phyloP scores from a whole-genome alignment of 306 rosid species.

The Oemleria cerasiformis region DNA sequence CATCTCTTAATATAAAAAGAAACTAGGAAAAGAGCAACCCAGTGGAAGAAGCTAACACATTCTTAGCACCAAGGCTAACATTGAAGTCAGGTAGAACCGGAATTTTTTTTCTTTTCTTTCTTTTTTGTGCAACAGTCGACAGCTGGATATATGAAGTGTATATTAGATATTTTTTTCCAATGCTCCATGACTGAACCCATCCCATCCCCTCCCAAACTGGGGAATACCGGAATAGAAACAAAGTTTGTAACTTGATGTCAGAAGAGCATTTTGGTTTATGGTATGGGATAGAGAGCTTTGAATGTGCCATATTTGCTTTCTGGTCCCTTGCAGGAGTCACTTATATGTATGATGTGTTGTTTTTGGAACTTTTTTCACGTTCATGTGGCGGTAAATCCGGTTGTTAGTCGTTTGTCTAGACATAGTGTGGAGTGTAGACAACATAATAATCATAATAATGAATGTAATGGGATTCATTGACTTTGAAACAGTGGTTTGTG shows the following conservation, averaged over 20 bases:
- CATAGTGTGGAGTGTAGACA: too few relatives aligned
- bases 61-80: background rate
- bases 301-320: background rate
- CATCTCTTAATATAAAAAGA: background rate
- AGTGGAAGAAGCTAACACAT: background rate
- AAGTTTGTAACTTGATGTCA: background rate
- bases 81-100: background rate
- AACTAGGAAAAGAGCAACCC: background rate
- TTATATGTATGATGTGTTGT: too few relatives aligned
- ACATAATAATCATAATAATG: too few relatives aligned
- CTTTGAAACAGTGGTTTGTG: too few relatives aligned
- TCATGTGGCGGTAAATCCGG: too few relatives aligned
- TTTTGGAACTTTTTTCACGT: too few relatives aligned
- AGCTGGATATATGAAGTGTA: constrained; percentile 3
- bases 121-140: constrained; percentile 7
- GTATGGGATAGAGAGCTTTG: background rate
- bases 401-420: too few relatives aligned
- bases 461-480: too few relatives aligned
- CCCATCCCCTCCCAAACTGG: background rate
- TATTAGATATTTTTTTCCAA: background rate
- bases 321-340: background rate
- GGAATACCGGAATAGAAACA: background rate
- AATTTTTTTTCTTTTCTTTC: background rate
- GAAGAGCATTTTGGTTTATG: background rate
- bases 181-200: background rate